These are phyloP conservation scores for Hypomyces perniciosus DNA, from an alignment of 2,329 filamentous ascomycete species.

Conservation along the genomic window DNA sequence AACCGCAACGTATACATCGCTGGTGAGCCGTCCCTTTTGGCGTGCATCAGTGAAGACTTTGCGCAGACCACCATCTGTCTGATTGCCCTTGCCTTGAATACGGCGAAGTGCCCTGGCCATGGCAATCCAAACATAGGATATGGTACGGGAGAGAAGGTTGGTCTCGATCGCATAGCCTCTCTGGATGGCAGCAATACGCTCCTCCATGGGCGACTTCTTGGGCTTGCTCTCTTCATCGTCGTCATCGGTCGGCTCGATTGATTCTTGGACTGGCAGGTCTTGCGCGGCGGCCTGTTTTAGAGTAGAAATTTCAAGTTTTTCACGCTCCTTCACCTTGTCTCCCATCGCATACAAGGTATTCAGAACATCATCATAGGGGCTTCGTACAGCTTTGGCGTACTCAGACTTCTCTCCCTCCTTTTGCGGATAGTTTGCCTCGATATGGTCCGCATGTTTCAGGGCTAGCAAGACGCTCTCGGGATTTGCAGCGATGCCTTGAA, in stretches of 20 bases:
- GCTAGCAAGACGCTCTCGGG: constrained; percentile 88
- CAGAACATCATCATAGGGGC: constrained; percentile 76
- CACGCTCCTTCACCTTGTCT: constrained; percentile 62
- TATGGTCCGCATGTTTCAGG: constrained; percentile 80
- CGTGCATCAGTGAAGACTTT: constrained; percentile 87
- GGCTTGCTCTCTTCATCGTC: constrained; percentile 35
- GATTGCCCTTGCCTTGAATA: constrained; percentile 74
- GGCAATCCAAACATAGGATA: constrained; percentile 93
- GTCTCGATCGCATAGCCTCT: constrained; percentile 67
- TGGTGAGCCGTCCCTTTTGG: constrained; percentile 79
- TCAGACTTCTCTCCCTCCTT: constrained; percentile 74
- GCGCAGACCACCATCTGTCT: constrained; percentile 68
- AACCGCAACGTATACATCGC: constrained; percentile 90
- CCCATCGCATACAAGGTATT: constrained; percentile 84
- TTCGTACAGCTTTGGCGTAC: constrained; percentile 71
- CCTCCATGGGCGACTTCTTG: constrained; percentile 55
- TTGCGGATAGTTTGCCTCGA: constrained; percentile 71
- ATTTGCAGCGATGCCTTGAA: constrained; percentile 79
- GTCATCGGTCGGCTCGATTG: constrained; percentile 43
- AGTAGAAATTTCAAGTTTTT: constrained; percentile 51
- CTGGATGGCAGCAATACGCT: constrained; percentile 55
- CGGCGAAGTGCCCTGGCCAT: constrained; percentile 90
- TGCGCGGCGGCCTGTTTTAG: constrained; percentile 47
- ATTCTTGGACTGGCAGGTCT: constrained; percentile 30
- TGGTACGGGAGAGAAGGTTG: constrained; percentile 70